Evolutionary conservation across 345 rosid species (phyloP), one percentile per base, ranked within the genome.

Genomic region (Citrus sp.): DNA sequence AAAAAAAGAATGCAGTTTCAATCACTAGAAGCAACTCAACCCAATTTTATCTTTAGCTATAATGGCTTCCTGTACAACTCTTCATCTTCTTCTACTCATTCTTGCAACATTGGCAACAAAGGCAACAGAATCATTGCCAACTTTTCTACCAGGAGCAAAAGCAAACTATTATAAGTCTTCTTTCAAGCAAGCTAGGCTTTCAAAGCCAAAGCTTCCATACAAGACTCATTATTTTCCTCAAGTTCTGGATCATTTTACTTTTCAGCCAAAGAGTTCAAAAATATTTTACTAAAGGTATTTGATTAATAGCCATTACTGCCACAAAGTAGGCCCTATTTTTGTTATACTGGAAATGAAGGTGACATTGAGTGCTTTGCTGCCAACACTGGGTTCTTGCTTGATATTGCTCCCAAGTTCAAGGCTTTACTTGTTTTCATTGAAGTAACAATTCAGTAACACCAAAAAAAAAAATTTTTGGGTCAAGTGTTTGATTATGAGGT

Each of bases 331-430:
- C 14, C 94, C 94, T 89, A 82, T 92, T 92, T 92, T 92, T 25
- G 97, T 89, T 93, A 92, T 85, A 89, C 93, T 12, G 97, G 93
- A 13, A 92, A 92, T 80, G 98, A 93, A 87, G 98, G 93, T 67
- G 85, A 89, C 82, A 89, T 93, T 51, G 98, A 92, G 40, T 93
- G 97, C 93, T 90, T 90, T 86, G 93, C 94, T 76, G 80, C 89
- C 59, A 93, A 93, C 80, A 85, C 92, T n/a, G 98, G 97, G 28
- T 92, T 93, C 84, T 74, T 93, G 88, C 87, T 83, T 2, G 98
- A 93, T 80, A 87, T 87, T 86, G 94, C 97, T 85, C 96, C 96
- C 79, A 90, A 85, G 87, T 93, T 93, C 87, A 59, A 51, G 4
- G 96, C 98, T 83, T 90, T 90, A 82, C 83, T 92, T 60, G 89